These are phyloP conservation scores for Hygrophorus russula DNA, from an alignment of 768 basidiomycete species.

Conservation along the genomic window DNA sequence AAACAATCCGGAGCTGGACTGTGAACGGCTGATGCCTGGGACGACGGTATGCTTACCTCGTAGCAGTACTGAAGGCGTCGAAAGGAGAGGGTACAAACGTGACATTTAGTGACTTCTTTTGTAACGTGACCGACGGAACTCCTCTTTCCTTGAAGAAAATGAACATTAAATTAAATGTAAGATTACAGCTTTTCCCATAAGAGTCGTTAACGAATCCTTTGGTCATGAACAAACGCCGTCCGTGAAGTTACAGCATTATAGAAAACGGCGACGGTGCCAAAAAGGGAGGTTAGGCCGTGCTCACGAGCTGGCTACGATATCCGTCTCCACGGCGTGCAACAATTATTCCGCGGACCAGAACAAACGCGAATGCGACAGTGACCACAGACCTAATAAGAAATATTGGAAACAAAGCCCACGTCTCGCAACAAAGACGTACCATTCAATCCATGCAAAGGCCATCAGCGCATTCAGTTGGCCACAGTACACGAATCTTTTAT, in stretches of 20 bases:
- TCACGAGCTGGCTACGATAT: conserved; percentile 41
- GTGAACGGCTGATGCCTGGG: conserved; percentile 50
- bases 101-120: too few species aligned
- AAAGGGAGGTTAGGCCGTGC: neutral
- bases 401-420: neutral
- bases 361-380: conserved; percentile 47
- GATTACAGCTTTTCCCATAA: too few species aligned
- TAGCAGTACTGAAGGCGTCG: neutral
- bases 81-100: too few species aligned
- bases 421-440: conserved; percentile 30
- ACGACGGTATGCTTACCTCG: conserved; percentile 49
- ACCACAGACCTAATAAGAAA: conserved; percentile 41
- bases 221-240: too few species aligned
- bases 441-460: conserved; percentile 67
- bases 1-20: conserved; percentile 42
- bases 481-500: conserved; percentile 48
- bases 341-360: conserved; percentile 48
- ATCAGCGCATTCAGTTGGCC: conserved; percentile 67
- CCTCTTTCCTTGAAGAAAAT: too few species aligned
- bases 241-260: too few species aligned
- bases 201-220: too few species aligned
- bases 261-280: too few species aligned
- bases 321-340: conserved; percentile 60
- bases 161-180: too few species aligned
- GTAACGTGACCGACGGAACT: too few species aligned